A percentile compares a stretch with the other conserved stretches of the same genome.
Evolutionary conservation across 129 eudicot species (phyloP).

Genomic region (Sambucus nigra): DNA sequence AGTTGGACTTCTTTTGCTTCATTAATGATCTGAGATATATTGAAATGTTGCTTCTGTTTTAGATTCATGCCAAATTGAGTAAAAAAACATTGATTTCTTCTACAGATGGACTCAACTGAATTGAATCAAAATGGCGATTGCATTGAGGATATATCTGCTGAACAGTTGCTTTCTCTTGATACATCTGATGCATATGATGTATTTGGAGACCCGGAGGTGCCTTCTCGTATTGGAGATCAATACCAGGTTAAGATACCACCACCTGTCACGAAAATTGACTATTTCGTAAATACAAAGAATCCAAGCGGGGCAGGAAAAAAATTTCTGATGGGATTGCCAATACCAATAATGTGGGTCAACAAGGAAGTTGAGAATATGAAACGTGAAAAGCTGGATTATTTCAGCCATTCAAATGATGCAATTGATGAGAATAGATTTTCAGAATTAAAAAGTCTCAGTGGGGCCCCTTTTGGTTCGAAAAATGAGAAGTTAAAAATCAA

Average conservation of each 20-base stretch:
- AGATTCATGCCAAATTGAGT: no score
- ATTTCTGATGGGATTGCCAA: conserved; percentile 43
- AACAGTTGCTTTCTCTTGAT: conserved; percentile 13
- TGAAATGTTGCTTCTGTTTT: no score
- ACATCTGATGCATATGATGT: conserved; percentile 19
- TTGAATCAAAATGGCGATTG: conserved; percentile 30
- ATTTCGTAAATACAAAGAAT: conserved; percentile 15
- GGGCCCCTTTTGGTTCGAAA: not conserved
- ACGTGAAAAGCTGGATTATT: conserved; percentile 2
- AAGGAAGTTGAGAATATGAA: conserved; percentile 11
- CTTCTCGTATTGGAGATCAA: conserved; percentile 48
- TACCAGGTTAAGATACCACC: conserved; percentile 55
- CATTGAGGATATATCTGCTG: conserved; percentile 12
- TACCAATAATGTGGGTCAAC: conserved; percentile 41
- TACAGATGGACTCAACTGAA: conserved; percentile 36
- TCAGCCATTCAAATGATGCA: conserved; percentile 1
- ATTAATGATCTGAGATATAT: no score
- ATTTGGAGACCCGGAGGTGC: conserved; percentile 21
- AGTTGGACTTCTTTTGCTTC: no score
- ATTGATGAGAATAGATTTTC: not conserved
- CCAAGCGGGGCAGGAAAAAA: conserved; percentile 22
- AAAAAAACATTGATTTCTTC: not conserved
- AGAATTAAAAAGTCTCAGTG: conserved; percentile 7
- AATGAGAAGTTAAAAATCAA: not conserved
- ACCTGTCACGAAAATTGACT: conserved; percentile 14